These are phyloP conservation scores for Sporothrix humicola DNA, from an alignment of 2,329 filamentous ascomycete species.

Conservation along the genomic window DNA sequence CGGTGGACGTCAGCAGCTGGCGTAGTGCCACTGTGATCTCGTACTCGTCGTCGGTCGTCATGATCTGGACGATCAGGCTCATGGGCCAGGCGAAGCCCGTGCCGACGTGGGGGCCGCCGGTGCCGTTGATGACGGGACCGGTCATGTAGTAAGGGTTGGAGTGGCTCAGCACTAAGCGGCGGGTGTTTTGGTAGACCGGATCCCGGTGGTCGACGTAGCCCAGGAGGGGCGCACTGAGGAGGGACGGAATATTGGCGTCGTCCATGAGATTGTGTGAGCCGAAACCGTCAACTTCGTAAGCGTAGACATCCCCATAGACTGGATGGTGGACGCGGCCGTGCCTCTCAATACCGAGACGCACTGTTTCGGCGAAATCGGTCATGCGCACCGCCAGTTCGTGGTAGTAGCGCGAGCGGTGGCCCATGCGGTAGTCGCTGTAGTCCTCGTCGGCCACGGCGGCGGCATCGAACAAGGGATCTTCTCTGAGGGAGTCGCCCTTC, in stretches of 20 bases:
- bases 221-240: conserved; percentile 65
- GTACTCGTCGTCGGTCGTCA: conserved; percentile 67
- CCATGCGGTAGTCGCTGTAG: conserved; percentile 27
- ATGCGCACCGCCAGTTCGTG: conserved; percentile 30
- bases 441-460: not conserved
- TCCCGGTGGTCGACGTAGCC: conserved; percentile 63
- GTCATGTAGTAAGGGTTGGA: conserved; percentile 73
- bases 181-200: conserved; percentile 65
- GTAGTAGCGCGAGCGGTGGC: conserved; percentile 30
- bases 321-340: conserved; percentile 35
- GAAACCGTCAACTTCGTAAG: conserved; percentile 75
- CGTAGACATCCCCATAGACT: conserved; percentile 52
- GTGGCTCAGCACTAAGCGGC: conserved; percentile 47
- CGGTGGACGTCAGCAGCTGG: conserved; percentile 63
- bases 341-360: conserved; percentile 37
- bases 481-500: conserved; percentile 32
- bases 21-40: conserved; percentile 62
- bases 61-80: conserved; percentile 69
- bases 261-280: conserved; percentile 67
- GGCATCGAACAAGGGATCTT: not conserved
- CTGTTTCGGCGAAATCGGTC: conserved; percentile 28
- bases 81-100: conserved; percentile 74
- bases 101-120: conserved; percentile 42
- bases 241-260: conserved; percentile 68
- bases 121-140: conserved; percentile 55